Conservation (phyloP, 2,329 filamentous ascomycete genomes). For the Arachnomyces sp. region DNA sequence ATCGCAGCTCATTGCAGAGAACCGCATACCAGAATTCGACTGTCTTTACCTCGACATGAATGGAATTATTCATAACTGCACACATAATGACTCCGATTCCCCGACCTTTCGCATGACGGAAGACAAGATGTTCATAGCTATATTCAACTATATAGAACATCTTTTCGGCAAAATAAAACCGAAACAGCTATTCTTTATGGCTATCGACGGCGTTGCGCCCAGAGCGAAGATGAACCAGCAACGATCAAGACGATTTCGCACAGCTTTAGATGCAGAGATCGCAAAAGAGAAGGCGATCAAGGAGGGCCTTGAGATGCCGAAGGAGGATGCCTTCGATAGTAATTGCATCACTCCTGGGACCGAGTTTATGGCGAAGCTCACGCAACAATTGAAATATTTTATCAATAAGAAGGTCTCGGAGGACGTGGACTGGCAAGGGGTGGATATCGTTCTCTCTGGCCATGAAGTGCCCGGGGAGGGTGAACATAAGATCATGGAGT, state of each 20-base stretch:
- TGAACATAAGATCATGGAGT: slow-evolving; percentile 99
- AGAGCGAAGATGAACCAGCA: slow-evolving; percentile 99
- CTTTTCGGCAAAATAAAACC: slow-evolving; percentile 98
- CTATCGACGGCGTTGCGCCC: slow-evolving; percentile 93
- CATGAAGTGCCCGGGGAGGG: slow-evolving; percentile 97
- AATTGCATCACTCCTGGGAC: slow-evolving; percentile 97
- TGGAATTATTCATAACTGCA: slow-evolving; percentile 99
- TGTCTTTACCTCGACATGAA: slow-evolving; percentile 90
- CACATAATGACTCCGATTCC: slow-evolving; percentile 90
- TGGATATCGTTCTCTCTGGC: slow-evolving; percentile 90
- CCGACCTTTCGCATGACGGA: slow-evolving; percentile 88
- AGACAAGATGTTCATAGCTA: slow-evolving; percentile 98
- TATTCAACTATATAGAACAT: slow-evolving; percentile 99
- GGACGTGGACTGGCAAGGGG: slow-evolving; percentile 93
- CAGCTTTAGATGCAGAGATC: slow-evolving; percentile 79
- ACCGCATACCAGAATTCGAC: slow-evolving; percentile 97
- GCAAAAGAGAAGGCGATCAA: slow-evolving; percentile 85
- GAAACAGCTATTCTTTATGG: slow-evolving; percentile 98
- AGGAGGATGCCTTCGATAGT: slow-evolving; percentile 93
- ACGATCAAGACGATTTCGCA: slow-evolving; percentile 87
- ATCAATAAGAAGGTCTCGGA: slow-evolving; percentile 98
- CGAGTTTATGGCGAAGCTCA: slow-evolving; percentile 95
- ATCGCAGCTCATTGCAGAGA: slow-evolving; percentile 96
- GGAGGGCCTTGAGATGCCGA: slow-evolving; percentile 86
- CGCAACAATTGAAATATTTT: slow-evolving; percentile 91